Evolutionary conservation across 2,329 filamentous ascomycete species (phyloP).

Genomic region (Microsporum ferrugineum): DNA sequence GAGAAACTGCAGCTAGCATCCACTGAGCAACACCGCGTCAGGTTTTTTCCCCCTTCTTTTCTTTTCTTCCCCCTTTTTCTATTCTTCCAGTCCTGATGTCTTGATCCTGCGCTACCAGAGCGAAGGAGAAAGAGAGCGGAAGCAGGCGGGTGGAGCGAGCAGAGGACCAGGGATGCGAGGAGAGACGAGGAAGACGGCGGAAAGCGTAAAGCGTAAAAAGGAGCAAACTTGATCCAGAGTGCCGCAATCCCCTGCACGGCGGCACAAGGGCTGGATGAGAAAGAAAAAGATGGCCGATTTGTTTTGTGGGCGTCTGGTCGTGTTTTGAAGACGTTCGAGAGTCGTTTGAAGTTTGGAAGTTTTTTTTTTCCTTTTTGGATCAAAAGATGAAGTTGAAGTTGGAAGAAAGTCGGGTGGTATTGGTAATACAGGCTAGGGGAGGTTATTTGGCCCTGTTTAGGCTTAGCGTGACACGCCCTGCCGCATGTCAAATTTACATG

Average conservation of each 20-base stretch:
- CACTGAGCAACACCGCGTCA: neutral
- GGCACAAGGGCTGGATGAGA: neutral
- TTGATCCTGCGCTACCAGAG: neutral
- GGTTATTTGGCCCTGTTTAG: neutral
- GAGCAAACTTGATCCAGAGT: neutral
- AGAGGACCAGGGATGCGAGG: neutral
- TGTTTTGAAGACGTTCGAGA: neutral
- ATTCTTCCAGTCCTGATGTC: neutral
- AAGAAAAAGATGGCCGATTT: neutral
- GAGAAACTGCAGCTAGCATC: neutral
- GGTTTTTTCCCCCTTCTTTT: neutral
- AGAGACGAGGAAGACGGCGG: neutral
- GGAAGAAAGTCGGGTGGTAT: neutral
- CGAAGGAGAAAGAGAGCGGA: neutral
- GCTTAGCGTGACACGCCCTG: neutral
- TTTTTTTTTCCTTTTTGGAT: neutral
- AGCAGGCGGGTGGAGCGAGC: neutral
- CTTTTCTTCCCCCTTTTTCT: neutral
- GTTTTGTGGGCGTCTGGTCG: neutral
- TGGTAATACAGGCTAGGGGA: neutral
- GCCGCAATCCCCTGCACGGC: neutral
- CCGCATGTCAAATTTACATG: neutral
- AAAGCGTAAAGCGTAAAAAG: constrained; percentile 2
- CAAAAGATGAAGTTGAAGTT: neutral
- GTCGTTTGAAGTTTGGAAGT: neutral